Percentiles rank a stretch among this genome's conserved stretches.
phyloP scores from a whole-genome alignment of 305 asterid species.

The Fraxinus angustifolia region DNA sequence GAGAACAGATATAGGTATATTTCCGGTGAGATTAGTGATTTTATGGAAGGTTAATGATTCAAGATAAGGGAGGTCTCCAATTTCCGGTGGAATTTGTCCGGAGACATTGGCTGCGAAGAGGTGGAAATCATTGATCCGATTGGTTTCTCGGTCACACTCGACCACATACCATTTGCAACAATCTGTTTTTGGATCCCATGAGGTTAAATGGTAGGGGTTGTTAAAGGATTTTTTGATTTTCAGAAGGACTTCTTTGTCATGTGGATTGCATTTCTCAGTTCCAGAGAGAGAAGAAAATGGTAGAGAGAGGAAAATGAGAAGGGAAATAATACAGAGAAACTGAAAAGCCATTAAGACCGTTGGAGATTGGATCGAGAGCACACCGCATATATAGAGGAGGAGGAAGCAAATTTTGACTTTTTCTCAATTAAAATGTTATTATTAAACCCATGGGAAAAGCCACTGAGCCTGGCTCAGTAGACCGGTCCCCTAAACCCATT shows the following conservation, averaged over 20 bases:
- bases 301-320: background rate
- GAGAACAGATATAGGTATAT: background rate
- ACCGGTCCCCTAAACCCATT: no score
- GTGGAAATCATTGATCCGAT: background rate
- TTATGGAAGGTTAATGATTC: background rate
- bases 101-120: constrained; percentile 1
- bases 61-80: background rate
- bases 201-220: background rate
- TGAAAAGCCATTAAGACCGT: background rate
- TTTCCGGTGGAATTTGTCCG: background rate
- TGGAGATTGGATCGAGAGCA: background rate
- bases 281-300: background rate
- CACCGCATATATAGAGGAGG: background rate
- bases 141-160: background rate
- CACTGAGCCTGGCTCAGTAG: no score
- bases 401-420: background rate
- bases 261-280: background rate
- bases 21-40: constrained; percentile 4
- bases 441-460: no score
- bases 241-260: background rate
- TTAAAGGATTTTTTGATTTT: background rate
- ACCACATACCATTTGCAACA: background rate
- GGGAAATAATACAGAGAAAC: background rate
- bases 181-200: background rate
- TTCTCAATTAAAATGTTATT: background rate